Base-by-base conservation (phyloP, 2,329 filamentous ascomycete species). In the Cladosporium velox region DNA sequence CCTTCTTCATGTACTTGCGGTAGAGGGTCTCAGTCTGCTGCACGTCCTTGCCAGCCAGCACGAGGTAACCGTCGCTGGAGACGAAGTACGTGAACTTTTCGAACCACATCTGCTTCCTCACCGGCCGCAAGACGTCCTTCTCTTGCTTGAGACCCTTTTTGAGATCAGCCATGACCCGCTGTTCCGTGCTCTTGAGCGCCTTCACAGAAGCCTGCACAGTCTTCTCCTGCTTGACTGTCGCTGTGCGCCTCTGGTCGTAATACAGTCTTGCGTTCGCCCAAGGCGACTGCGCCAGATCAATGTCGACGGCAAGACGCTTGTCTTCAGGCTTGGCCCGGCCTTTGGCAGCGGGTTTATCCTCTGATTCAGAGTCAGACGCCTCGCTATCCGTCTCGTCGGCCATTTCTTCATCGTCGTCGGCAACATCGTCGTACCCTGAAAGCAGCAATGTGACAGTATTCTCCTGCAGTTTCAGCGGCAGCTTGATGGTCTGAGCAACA, bases 81-180 rank as follows among this genome's bases (percentile, higher is more conserved):
- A 98, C 87, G 79, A 99, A 99, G 85, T 92, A 98, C 32, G 89
- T 83, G 73, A 97, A 99, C 78, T 99, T 99, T 74, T 99, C 95
- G 71, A 97, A 99, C 95, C 95, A 99, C 73, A 93, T 86, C 70
- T 89, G 90, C 73, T 89, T 90, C 65, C 95, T 87, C 10, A 97
- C 90, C 0, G 91, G 92, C 55, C 93, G 88, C 11, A 98, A 81
- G 1, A 96, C 82, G 24, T 92, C 90, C 77, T 97, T 97, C 79
- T 98, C 95, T 75, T 95, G 90, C 80, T 97, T 97, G 65, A 98
- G 79, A 0, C 89, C 90, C 73, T 93, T 94, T 79, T 91, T 96
- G 26, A 98, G 82, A 75, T 97, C 92, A 14, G 91, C 87, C 4
- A 86, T 84, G 26, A 98, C 93, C 79, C 97, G 97, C 73, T 91